Conservation (phyloP, 805 yeast genomes). For the Diddensiella transvaalensis region DNA sequence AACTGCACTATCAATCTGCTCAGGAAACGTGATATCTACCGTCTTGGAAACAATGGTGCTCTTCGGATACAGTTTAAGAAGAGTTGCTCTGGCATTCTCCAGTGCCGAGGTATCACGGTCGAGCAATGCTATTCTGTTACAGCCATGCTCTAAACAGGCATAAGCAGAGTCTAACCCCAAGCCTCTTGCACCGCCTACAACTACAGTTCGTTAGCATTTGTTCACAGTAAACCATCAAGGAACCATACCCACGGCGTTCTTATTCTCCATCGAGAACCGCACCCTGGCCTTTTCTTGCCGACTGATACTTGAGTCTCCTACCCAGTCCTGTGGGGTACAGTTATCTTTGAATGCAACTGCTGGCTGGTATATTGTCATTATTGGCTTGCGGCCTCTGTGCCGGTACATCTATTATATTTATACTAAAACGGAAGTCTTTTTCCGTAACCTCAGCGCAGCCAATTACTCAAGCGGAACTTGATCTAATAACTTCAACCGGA, state of each 20-base stretch:
- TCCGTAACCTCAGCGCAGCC: no score
- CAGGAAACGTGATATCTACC: conserved; percentile 7
- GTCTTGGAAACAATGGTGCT: not conserved
- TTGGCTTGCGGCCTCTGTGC: no score
- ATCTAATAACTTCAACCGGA: no score
- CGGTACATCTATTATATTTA: no score
- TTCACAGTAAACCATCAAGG: not conserved
- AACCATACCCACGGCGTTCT: not conserved
- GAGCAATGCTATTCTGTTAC: not conserved
- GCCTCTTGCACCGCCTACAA: conserved; percentile 14
- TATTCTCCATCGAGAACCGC: not conserved
- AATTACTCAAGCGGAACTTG: no score
- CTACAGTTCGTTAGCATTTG: not conserved
- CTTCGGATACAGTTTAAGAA: conserved; percentile 4
- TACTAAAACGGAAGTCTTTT: no score
- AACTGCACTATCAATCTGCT: conserved; percentile 2
- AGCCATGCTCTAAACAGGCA: conserved; percentile 12
- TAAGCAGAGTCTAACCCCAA: conserved; percentile 10
- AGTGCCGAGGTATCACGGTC: conserved; percentile 1
- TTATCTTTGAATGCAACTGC: no score
- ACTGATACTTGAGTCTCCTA: not conserved
- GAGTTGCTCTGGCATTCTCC: conserved; percentile 2
- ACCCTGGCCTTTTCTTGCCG: not conserved
- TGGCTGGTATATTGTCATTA: no score
- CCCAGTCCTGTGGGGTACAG: not conserved